Evolutionary conservation across 75 land plant genomes (phyloP), one percentile per base, ranked within the genome.

Genomic region (Adiantum capillusveneris): DNA sequence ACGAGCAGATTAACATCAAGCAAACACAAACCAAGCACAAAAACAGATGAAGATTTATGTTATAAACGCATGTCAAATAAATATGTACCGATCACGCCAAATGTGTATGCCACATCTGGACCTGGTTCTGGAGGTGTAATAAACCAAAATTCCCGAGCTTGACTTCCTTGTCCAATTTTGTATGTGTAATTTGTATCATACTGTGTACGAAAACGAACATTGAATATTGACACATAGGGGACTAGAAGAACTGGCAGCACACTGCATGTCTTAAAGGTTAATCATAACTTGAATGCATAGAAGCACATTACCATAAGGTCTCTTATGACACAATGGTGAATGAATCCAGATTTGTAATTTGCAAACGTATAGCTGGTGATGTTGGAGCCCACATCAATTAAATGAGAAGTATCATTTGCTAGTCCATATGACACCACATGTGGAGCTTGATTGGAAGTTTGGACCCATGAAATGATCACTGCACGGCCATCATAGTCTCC

Each of bases 401-500:
- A 73, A 0, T 60, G 55, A 6, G 66, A 50, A 53, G 65, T 62
- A 30, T 58, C 52, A 56, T 52, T 77, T n/a, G 93, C 88, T 25
- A 13, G 24, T 41, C 14, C 19, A 75, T 81, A 90, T 18, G 50
- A 61, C 0, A 90, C 88, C 63, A 64, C 65, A 11, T 69, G 69
- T 1, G 56, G 27, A 18, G 79, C 85, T 51, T 74, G 77, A 48
- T 77, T 77, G 27, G 41, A 60, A 6, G 62, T 13, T 29, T 85
- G 87, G 12, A 91, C 86, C 84, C 94, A 91, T 28, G 95, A 84
- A 21, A 91, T 62, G 11, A 91, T 82, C 21, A 91, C 77, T 39
- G 94, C 86, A 25, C 58, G 75, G 24, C 97, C 97, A 52, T 84
- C 84, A 65, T 84, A 80, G 62, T 88, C 88, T 45, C 97, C 97